phyloP scores from a whole-genome alignment of 2,329 filamentous ascomycete genomes.

The Cryphonectria naterciae region DNA sequence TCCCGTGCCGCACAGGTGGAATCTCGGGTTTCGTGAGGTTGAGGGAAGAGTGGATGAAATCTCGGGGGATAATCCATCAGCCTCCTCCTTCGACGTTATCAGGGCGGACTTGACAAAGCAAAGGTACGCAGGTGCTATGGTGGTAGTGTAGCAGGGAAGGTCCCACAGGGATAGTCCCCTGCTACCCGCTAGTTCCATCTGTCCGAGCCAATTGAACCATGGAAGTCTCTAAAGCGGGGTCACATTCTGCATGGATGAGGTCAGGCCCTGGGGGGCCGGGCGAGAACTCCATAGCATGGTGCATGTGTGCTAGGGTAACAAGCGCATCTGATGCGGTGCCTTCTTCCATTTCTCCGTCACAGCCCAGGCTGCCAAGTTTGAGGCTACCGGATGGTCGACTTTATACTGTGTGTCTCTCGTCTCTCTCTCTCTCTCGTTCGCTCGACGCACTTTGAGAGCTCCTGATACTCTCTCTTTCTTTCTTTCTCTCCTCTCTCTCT shows the following conservation, averaged over 20 bases:
- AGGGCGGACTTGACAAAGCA: not conserved
- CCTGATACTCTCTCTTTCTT: not conserved
- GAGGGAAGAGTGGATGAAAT: not conserved
- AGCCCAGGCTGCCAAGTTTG: slow-evolving; percentile 4
- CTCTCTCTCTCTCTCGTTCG: not conserved
- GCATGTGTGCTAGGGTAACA: not conserved
- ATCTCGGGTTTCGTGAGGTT: not conserved
- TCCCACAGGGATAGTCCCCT: not conserved
- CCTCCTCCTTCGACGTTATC: not conserved
- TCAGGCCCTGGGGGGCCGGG: not conserved
- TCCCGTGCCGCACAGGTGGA: not conserved
- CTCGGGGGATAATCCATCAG: slow-evolving; percentile 8
- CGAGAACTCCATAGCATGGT: not conserved
- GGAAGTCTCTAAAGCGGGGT: slow-evolving; percentile 6
- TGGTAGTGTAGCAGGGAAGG: not conserved
- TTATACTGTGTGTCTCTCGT: not conserved
- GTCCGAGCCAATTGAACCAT: slow-evolving; percentile 24
- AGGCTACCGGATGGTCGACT: not conserved
- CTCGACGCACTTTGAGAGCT: not conserved
- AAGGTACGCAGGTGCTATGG: not conserved
- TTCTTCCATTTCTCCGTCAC: slow-evolving; percentile 26
- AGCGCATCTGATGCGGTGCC: not conserved
- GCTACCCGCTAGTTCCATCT: slow-evolving; percentile 19
- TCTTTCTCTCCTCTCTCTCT: not conserved
- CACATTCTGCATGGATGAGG: not conserved